Evolutionary conservation across 495 filamentous ascomycete species (phyloP), one percentile per base, ranked within the genome.

Genomic region (Daldinia concentrica): DNA sequence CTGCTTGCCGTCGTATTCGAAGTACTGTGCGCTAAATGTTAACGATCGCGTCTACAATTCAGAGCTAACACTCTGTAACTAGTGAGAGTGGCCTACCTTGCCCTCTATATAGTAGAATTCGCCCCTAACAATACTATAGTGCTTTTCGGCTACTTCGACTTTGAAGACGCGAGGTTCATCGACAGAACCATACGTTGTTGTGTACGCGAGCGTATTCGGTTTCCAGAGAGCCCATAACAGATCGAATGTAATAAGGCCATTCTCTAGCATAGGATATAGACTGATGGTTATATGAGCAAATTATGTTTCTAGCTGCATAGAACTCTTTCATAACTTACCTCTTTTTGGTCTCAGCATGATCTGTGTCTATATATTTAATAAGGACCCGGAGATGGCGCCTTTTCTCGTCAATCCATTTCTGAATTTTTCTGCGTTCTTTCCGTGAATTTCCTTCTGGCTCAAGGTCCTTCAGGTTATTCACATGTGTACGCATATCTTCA

Each of bases 161-260:
- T 92, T 95, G 85, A 97, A 94, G n/a, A 92, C 91, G 34, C 93
- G 89, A 1, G 94, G 93, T 74, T 97, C 92, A 56, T 96, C 93
- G 17, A 84, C 78, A 50, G 86, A 90, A 3, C 91, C 92, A 71
- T 97, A 95, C 1, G 93, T 95, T 2, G 88, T 88, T 0, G 92
- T 91, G 73, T 91, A 95, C 1, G 90, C 91, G 39, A 97, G 87
- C 14, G 93, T 92, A 73, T 96, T 95, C 6, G 94, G 94, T 73
- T 97, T 96, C 84, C 93, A 94, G 6, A 98, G 80, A 2, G 94
- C 93, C 94, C 94, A 97, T 4, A 96, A 78, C 9, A 97, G 86
- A 64, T 97, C 93, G 66, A 94, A 98, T 5, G 93, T 96, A 76
- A 98, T 97, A 59, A 90, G 90, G 30, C 92, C 91, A 57, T 91